Percentiles rank a stretch among this genome's conserved stretches.
Evolutionary conservation across 257 asterid genomes (phyloP).

Genomic region (Fraxinus cuspidata): DNA sequence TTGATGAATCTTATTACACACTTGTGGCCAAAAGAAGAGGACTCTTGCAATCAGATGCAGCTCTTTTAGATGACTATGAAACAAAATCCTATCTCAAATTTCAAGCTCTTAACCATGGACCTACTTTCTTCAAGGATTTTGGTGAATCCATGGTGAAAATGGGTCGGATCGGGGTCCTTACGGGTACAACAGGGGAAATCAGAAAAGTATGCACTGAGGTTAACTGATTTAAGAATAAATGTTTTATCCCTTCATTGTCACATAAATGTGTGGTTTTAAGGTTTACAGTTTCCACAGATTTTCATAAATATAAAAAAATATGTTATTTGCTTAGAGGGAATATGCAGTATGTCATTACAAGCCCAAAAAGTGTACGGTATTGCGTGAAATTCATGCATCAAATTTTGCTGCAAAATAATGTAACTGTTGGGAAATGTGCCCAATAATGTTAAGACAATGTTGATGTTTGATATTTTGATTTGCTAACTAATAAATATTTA

Average conservation of each 20-base stretch:
- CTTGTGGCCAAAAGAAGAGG: slow-evolving; percentile 43
- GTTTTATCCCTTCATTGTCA: background rate
- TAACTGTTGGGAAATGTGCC: background rate
- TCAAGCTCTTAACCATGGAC: slow-evolving; percentile 28
- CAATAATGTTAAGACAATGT: background rate
- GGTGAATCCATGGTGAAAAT: slow-evolving; percentile 51
- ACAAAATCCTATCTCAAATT: slow-evolving; percentile 34
- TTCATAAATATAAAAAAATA: background rate
- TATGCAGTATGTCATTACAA: background rate
- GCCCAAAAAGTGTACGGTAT: background rate
- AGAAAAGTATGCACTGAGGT: slow-evolving; percentile 40
- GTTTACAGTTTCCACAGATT: background rate
- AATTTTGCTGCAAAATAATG: background rate
- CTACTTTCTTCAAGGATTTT: slow-evolving; percentile 44
- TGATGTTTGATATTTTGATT: too few species aligned
- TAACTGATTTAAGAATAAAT: background rate
- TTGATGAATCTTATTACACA: slow-evolving; percentile 32
- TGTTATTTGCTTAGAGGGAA: background rate
- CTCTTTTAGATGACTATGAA: slow-evolving; percentile 38
- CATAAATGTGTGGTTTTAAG: background rate
- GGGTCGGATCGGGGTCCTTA: slow-evolving; percentile 49
- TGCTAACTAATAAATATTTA: too few species aligned
- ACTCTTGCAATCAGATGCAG: slow-evolving; percentile 45
- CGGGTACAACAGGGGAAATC: slow-evolving; percentile 44
- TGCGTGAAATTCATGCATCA: background rate